phyloP scores from a whole-genome alignment of 1,139 yeast genomes.

The Nematodospora anomalae region DNA sequence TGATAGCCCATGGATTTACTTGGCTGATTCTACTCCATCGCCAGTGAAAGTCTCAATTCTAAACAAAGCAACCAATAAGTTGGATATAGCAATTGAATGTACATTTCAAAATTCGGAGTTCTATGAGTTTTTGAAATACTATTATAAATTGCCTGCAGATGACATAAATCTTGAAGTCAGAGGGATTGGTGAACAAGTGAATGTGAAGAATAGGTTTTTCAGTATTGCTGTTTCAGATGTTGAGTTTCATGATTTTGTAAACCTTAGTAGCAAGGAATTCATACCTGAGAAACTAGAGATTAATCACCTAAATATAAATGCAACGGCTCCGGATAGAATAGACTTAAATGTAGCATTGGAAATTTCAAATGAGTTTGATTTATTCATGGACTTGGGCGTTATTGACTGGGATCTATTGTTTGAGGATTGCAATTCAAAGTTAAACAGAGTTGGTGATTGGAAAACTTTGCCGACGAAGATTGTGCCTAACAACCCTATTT shows the following conservation, averaged over 20 bases:
- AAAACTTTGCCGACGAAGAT: conserved; percentile 18
- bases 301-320: conserved; percentile 10
- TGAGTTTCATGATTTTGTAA: conserved; percentile 18
- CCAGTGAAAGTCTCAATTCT: conserved; percentile 23
- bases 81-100: conserved; percentile 28
- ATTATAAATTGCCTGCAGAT: conserved; percentile 17
- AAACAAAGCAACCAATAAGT: conserved; percentile 22
- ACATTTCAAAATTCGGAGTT: conserved; percentile 22
- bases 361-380: conserved; percentile 18
- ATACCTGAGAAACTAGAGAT: conserved; percentile 16
- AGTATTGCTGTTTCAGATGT: conserved; percentile 18
- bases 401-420: conserved; percentile 31
- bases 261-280: conserved; percentile 17
- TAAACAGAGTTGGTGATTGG: conserved; percentile 28
- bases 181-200: conserved; percentile 19
- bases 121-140: conserved; percentile 20
- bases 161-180: conserved; percentile 21
- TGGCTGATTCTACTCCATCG: conserved; percentile 27
- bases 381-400: conserved; percentile 20
- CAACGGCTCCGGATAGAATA: conserved; percentile 4
- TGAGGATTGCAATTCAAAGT: conserved; percentile 23
- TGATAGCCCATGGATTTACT: conserved; percentile 21
- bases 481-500: conserved; percentile 18
- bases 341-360: conserved; percentile 10
- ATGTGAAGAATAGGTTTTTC: conserved; percentile 16